Evolutionary conservation across 148 eudicot genomes (phyloP).

Genomic region (Spergularia bocconei): DNA sequence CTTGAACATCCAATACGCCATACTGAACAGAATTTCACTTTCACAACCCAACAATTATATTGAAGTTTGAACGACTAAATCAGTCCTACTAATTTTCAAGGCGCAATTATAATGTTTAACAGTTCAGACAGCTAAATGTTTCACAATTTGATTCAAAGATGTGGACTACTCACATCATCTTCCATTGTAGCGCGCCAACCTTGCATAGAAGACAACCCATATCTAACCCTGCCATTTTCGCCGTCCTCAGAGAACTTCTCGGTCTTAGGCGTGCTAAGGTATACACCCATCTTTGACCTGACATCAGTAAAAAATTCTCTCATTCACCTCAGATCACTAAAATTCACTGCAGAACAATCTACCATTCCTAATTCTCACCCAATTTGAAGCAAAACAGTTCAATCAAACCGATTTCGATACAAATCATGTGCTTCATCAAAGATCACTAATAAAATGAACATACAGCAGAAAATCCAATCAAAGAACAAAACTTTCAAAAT

Average conservation of each 20-base stretch:
- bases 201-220: constrained; percentile 82
- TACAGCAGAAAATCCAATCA: background rate
- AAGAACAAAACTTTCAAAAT: background rate
- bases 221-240: constrained; percentile 52
- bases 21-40: no score
- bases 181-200: constrained; percentile 87
- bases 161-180: constrained; percentile 55
- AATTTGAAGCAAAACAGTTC: background rate
- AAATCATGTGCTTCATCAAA: background rate
- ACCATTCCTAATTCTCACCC: background rate
- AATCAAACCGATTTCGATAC: background rate
- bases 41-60: no score
- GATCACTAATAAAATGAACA: background rate
- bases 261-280: constrained; percentile 66
- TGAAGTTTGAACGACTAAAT: background rate
- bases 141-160: constrained; percentile 11
- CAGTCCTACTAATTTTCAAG: background rate
- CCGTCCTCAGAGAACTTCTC: constrained; percentile 67
- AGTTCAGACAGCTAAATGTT: background rate
- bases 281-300: constrained; percentile 61
- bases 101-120: background rate
- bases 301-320: constrained; percentile 19
- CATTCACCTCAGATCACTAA: background rate
- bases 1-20: background rate
- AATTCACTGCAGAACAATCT: background rate